Conservation (phyloP, 495 filamentous ascomycete genomes). For the Penicillium chermesinum region DNA sequence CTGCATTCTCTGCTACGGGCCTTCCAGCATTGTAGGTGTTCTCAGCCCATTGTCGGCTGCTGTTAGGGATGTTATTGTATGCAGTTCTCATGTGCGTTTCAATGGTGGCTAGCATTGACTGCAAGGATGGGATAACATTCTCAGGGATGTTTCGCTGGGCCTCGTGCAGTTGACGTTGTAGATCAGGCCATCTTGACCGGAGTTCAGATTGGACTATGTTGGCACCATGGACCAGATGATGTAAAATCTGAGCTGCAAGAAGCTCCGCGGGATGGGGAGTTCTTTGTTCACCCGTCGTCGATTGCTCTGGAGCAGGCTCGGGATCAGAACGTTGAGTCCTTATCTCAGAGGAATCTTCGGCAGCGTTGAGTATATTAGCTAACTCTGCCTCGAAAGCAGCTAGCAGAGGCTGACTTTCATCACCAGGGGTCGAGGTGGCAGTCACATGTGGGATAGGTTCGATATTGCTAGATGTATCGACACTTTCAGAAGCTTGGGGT, state of each 20-base stretch:
- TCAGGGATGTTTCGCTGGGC: conserved; percentile 38
- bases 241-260: conserved; percentile 27
- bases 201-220: conserved; percentile 34
- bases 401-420: conserved; percentile 35
- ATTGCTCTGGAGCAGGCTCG: conserved; percentile 11
- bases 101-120: conserved; percentile 36
- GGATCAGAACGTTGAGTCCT: conserved; percentile 10
- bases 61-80: conserved; percentile 39
- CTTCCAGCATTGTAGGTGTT: conserved; percentile 34
- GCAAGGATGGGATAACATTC: conserved; percentile 36
- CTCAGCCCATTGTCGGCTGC: conserved; percentile 30
- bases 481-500: conserved; percentile 1
- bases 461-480: conserved; percentile 1
- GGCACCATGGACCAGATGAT: conserved; percentile 32
- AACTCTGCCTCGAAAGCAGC: conserved; percentile 51
- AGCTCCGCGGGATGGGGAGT: conserved; percentile 23
- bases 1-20: conserved; percentile 37
- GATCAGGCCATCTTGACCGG: conserved; percentile 32
- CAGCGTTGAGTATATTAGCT: conserved; percentile 35
- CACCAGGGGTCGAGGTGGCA: conserved; percentile 1
- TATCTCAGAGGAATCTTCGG: conserved; percentile 18
- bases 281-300: conserved; percentile 8
- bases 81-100: conserved; percentile 39
- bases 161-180: conserved; percentile 37
- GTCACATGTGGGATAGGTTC: background rate